Conservation (phyloP, 768 basidiomycete genomes). For the Suillus variegatus region DNA sequence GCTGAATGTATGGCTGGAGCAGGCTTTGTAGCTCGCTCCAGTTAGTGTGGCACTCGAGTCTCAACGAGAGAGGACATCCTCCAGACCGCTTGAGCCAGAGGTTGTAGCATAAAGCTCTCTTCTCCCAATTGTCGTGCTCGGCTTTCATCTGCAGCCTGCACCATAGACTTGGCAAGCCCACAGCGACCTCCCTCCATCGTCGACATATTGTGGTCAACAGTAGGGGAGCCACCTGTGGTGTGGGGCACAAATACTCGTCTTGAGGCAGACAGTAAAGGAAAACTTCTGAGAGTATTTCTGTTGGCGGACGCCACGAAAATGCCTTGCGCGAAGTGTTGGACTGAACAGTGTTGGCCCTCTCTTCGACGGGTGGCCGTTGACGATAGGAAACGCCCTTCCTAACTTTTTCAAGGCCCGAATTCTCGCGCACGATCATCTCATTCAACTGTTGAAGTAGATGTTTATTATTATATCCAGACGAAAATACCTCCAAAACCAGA, state of each 20-base stretch:
- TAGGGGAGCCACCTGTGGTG: conserved; percentile 33
- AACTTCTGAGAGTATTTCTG: not conserved
- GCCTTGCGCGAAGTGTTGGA: not conserved
- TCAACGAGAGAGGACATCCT: not conserved
- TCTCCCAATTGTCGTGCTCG: conserved; percentile 8
- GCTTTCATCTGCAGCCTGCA: conserved; percentile 36
- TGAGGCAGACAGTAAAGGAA: not conserved
- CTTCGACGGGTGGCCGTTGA: not conserved
- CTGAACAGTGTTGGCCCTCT: not conserved
- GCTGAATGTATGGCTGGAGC: conserved; percentile 21
- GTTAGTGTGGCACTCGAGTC: not conserved
- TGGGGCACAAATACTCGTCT: conserved; percentile 26
- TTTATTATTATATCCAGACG: not conserved
- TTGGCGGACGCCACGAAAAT: not conserved
- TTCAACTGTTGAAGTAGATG: not conserved
- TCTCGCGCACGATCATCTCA: not conserved
- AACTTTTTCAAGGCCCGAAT: too few relatives aligned
- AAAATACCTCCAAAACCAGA: not conserved
- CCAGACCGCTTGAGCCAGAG: not conserved
- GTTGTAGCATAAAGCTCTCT: not conserved
- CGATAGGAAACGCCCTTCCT: not conserved
- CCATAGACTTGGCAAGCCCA: conserved; percentile 47
- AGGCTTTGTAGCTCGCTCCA: not conserved
- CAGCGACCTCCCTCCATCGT: conserved; percentile 42
- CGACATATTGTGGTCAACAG: conserved; percentile 42